phyloP scores from a whole-genome alignment of 2,329 filamentous ascomycete species.

The Sporothrix inflata region DNA sequence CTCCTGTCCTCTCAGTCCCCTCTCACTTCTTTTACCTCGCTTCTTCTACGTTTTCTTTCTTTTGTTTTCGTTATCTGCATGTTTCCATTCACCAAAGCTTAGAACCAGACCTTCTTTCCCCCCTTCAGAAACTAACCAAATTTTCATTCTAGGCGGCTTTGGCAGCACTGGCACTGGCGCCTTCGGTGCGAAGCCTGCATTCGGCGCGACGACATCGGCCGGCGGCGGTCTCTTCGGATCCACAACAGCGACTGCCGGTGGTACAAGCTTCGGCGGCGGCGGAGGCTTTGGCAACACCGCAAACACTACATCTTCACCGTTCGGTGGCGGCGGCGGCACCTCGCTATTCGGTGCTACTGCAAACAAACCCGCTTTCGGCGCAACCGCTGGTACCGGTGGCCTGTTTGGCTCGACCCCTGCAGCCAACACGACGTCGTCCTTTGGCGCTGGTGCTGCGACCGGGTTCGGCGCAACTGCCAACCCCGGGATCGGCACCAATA shows the following conservation, averaged over 20 bases:
- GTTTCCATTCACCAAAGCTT: neutral
- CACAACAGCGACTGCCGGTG: constrained; percentile 44
- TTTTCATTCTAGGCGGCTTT: constrained; percentile 37
- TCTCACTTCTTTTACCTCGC: constrained; percentile 4
- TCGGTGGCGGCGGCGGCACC: constrained; percentile 47
- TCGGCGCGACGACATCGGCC: constrained; percentile 51
- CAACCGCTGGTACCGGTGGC: constrained; percentile 41
- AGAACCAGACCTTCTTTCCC: neutral
- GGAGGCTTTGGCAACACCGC: constrained; percentile 48
- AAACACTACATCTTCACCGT: constrained; percentile 44
- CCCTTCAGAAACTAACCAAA: constrained; percentile 22
- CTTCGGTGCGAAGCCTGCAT: constrained; percentile 53
- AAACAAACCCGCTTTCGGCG: constrained; percentile 51
- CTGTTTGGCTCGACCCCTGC: constrained; percentile 51
- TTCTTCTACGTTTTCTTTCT: neutral
- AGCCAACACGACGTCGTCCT: constrained; percentile 45
- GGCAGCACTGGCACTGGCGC: constrained; percentile 37
- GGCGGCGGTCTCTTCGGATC: constrained; percentile 53
- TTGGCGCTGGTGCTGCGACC: constrained; percentile 41
- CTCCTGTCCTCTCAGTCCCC: neutral
- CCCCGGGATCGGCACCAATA: constrained; percentile 55
- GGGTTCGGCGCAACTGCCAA: constrained; percentile 45
- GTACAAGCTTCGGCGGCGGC: constrained; percentile 43
- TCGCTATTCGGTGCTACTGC: constrained; percentile 53
- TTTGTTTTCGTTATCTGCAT: neutral